Evolutionary conservation across 805 yeast species (phyloP), one percentile per base, ranked within the genome.

Genomic region (Henningerozyma blattae): DNA sequence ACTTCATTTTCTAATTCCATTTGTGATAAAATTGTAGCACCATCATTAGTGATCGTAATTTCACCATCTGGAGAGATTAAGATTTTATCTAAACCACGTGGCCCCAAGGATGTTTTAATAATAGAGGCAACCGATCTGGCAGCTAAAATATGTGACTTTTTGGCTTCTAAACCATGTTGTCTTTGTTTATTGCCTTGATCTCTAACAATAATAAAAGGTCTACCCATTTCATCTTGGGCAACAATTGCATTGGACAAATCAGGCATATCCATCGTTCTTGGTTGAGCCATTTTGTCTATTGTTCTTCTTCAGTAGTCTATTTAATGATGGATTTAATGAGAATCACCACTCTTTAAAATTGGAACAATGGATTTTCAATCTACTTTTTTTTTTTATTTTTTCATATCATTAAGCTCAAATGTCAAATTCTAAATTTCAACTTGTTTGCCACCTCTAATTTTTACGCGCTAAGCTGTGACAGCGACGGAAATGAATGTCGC

Each of bases 191-290:
- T 62, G 19, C 76, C 77, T 50, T 72, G 78, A 52, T 91, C 99
- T 56, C 91, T 76, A 34, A 91, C 99, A 56, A 91, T 91, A 54
- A 91, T 89, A 57, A 91, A 85, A 15, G 99, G 99, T 61, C 98
- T 78, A 15, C 99, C 99, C 87, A 82, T 84, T 61, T 91, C 99
- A 58, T 91, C 99, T 61, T 89, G 98, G 3, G 98, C 97, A 66
- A 91, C 85, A 49, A 91, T 86, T 61, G 98, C 98, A 53, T 93
- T 91, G 46, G 97, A 87, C 71, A 91, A 67, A 59, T 91, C 98
- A 27, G 95, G 95, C 81, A 64, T 62, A 40, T 56, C 62, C 65
- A 62, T 61, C 14, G 18, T 27, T 17, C 33, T 33, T 13, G 16
- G n/a, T 31, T 31, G 34, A 16, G 38, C 38, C 38, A 35, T 35